phyloP scores from a whole-genome alignment of 2,329 filamentous ascomycete genomes.

The Clonostachys rosea region DNA sequence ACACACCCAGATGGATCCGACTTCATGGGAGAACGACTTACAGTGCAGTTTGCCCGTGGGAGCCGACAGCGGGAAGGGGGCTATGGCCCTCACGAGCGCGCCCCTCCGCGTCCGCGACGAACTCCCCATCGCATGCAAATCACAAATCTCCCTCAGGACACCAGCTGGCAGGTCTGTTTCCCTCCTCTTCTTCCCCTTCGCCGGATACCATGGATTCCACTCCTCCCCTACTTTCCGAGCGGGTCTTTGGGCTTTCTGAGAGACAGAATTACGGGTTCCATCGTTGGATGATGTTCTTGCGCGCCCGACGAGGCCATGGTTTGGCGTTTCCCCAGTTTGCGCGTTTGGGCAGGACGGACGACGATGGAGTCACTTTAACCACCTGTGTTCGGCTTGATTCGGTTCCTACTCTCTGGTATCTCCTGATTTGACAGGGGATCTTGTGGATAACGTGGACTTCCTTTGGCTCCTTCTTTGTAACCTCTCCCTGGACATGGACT shows the following conservation, averaged over 20 bases:
- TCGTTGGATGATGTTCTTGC: neutral
- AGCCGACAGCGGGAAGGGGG: constrained; percentile 47
- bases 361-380: neutral
- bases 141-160: constrained; percentile 92
- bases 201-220: constrained; percentile 32
- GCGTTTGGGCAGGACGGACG: neutral
- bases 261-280: constrained; percentile 8
- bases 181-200: constrained; percentile 54
- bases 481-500: constrained; percentile 58
- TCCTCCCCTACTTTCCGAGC: too few species aligned
- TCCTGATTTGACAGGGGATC: neutral
- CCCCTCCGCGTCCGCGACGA: constrained; percentile 74
- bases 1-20: constrained; percentile 76
- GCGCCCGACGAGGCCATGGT: neutral
- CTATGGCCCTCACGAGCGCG: constrained; percentile 50
- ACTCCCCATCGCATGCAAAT: constrained; percentile 97
- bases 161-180: constrained; percentile 99
- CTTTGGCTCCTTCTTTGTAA: constrained; percentile 12
- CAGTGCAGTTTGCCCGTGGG: constrained; percentile 96
- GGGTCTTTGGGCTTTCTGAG: constrained; percentile 14
- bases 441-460: neutral
- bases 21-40: constrained; percentile 96
- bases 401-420: neutral
- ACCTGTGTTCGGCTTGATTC: too few species aligned
- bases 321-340: neutral